Evolutionary conservation across 1,284 basidiomycete species (phyloP), one percentile per base, ranked within the genome.

Genomic region (Thecaphora thlaspeos): DNA sequence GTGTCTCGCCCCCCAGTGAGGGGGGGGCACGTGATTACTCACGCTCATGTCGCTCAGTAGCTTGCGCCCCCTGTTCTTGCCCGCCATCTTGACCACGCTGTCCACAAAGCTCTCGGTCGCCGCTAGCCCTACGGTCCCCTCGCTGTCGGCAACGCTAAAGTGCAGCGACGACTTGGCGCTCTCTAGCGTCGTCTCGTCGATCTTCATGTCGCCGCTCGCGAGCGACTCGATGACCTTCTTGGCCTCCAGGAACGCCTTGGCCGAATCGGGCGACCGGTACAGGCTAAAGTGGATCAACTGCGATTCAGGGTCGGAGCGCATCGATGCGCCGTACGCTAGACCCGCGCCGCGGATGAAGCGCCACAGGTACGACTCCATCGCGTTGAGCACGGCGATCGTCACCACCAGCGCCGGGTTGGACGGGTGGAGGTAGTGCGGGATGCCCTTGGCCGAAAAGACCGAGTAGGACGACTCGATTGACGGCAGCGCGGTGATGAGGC

Each of bases 281-380:
- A 95, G 82, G 8, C 84, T 83, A 80, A 96, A 96, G 53, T 81
- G 86, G 24, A 94, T 81, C 17, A 90, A 80, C 4, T 92, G 91
- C 32, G 87, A 83, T 79, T 98, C 94, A 39, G 87, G 80, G 73
- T 95, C 90, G 19, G 87, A 79, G 1, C 83, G 82, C 45, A 92
- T 84, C 66, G 86, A 86, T 18, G 92, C 91, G 15, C 92, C 92
- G 73, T 99, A 99, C 0, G 95, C 95, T 11, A 76, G 44, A 21
- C 75, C 75, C 0, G 75, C 73, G 23, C 75, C 75, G 21, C 56
- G 63, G 46, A 77, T 75, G 54, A 58, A 75, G 14, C 74, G 60
- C 94, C 95, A 98, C 52, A 98, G 84, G 78, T 88, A 96, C 63
- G 89, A 89, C 81, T 98, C 95, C 45, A 92, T 87, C 2, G 91